These are phyloP conservation scores for Verbena officinalis DNA, from an alignment of 257 asterid species.

Conservation along the genomic window DNA sequence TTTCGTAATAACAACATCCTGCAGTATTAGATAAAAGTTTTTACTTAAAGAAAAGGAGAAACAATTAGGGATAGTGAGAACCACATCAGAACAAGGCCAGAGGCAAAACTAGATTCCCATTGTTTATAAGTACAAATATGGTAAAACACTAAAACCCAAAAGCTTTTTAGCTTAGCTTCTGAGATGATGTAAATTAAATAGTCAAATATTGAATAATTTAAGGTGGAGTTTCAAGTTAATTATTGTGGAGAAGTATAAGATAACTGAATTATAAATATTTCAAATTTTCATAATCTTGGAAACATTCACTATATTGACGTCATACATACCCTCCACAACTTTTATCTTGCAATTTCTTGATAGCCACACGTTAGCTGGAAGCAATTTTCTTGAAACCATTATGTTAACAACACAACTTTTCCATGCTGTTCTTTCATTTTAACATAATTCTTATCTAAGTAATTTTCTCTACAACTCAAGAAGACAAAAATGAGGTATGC, in stretches of 20 bases:
- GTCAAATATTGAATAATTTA: constrained; percentile 6
- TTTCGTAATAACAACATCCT: constrained; percentile 48
- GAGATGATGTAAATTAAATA: constrained; percentile 15
- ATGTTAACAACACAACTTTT: background rate
- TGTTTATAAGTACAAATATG: constrained; percentile 16
- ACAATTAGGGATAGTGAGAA: constrained; percentile 13
- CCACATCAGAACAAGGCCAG: background rate
- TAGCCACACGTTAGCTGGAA: background rate
- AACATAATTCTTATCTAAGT: background rate
- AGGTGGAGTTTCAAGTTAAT: constrained; percentile 2
- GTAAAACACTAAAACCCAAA: constrained; percentile 8
- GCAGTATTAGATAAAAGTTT: constrained; percentile 34
- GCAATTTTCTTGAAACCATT: background rate
- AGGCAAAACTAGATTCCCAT: constrained; percentile 18
- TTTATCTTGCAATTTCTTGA: background rate
- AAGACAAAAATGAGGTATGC: background rate
- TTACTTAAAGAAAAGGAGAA: background rate
- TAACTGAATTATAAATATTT: background rate
- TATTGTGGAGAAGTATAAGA: constrained; percentile 13
- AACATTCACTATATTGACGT: background rate
- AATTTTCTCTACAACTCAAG: constrained; percentile 4
- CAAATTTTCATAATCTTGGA: background rate
- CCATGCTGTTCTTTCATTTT: constrained; percentile 13
- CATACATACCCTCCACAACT: background rate
- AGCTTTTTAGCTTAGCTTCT: constrained; percentile 12